Percentiles rank a stretch among this genome's conserved stretches.
Evolutionary conservation across 768 basidiomycete species (phyloP).

Genomic region (Gelatoporia subvermispora): DNA sequence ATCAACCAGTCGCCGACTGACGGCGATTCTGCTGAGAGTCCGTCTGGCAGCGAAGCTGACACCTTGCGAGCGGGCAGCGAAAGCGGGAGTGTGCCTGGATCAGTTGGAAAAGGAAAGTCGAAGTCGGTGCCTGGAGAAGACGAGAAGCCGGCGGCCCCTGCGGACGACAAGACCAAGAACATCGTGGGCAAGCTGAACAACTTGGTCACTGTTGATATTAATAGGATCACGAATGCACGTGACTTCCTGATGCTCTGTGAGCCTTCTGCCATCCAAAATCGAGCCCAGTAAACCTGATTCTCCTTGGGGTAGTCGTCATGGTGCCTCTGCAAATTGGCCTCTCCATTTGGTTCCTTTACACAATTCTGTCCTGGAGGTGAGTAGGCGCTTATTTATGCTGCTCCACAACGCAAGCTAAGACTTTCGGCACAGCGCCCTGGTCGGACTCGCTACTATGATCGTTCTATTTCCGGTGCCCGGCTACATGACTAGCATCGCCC

Average conservation of each 20-base stretch:
- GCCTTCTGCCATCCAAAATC: not conserved
- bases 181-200: slow-evolving; percentile 76
- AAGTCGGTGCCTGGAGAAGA: not conserved
- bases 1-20: not conserved
- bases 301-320: slow-evolving; percentile 17
- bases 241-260: slow-evolving; percentile 19
- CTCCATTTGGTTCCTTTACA: slow-evolving; percentile 36
- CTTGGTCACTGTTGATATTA: slow-evolving; percentile 60
- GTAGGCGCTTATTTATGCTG: not conserved
- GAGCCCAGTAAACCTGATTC: not conserved
- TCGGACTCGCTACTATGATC: slow-evolving; percentile 37
- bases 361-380: slow-evolving; percentile 43
- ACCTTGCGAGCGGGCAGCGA: not conserved
- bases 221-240: slow-evolving; percentile 21
- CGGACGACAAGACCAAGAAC: slow-evolving; percentile 32
- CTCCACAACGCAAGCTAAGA: not conserved
- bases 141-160: not conserved
- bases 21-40: not conserved
- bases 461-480: slow-evolving; percentile 40
- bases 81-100: not conserved
- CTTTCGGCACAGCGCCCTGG: slow-evolving; percentile 27
- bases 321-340: slow-evolving; percentile 36
- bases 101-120: slow-evolving; percentile 5
- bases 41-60: not conserved
- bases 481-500: slow-evolving; percentile 31